Evolutionary conservation across 768 basidiomycete genomes (phyloP).

Genomic region (Amanita rimosa): DNA sequence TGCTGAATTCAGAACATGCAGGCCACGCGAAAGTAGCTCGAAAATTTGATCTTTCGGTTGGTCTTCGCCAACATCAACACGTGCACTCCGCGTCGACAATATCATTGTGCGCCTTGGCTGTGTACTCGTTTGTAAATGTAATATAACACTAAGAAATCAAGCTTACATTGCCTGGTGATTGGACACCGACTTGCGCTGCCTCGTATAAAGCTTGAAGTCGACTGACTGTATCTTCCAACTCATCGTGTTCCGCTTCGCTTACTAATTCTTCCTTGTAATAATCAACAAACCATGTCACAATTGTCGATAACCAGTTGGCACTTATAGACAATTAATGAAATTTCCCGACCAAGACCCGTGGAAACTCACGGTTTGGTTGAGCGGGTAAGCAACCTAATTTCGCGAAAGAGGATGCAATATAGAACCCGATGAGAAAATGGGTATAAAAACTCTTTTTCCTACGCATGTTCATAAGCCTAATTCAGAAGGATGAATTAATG

Average conservation of each 20-base stretch:
- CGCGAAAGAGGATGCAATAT: constrained; percentile 48
- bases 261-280: constrained; percentile 24
- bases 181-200: constrained; percentile 35
- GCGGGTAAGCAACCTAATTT: constrained; percentile 50
- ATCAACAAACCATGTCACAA: constrained; percentile 32
- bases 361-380: constrained; percentile 49
- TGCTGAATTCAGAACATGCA: constrained; percentile 30
- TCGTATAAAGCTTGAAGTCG: constrained; percentile 40
- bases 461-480: constrained; percentile 3
- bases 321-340: constrained; percentile 13
- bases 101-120: constrained; percentile 30
- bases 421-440: constrained; percentile 50
- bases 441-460: constrained; percentile 44
- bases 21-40: constrained; percentile 23
- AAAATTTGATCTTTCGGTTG: constrained; percentile 18
- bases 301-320: constrained; percentile 33
- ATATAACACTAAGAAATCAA: neutral
- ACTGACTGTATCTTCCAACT: constrained; percentile 26
- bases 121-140: neutral
- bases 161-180: constrained; percentile 30
- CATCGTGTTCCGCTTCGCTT: constrained; percentile 29
- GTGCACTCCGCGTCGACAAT: constrained; percentile 17
- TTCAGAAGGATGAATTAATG: neutral
- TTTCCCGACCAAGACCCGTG: neutral
- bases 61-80: constrained; percentile 4